phyloP scores from a whole-genome alignment of 768 basidiomycete species.

The Boletus eberwhitei region DNA sequence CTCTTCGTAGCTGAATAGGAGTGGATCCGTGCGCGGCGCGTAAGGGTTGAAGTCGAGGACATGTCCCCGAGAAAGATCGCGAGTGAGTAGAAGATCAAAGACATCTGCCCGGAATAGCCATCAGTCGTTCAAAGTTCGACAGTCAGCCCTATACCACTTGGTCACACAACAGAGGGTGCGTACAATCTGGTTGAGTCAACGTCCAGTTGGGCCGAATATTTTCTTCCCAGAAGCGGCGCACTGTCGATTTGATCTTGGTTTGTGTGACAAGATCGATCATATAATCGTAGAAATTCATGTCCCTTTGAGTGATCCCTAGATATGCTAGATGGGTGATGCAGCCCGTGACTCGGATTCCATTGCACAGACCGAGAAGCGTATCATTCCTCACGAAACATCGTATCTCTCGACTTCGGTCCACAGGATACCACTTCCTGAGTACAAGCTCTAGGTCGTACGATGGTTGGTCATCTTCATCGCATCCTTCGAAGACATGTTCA shows the following conservation, averaged over 20 bases:
- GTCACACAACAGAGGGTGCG: conserved; percentile 22
- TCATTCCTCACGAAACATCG: conserved; percentile 85
- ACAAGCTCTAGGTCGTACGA: conserved; percentile 77
- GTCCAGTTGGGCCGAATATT: conserved; percentile 62
- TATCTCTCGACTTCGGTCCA: conserved; percentile 82
- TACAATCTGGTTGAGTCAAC: conserved; percentile 58
- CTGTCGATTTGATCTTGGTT: conserved; percentile 46
- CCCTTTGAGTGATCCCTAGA: conserved; percentile 82
- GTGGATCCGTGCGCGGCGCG: conserved; percentile 78
- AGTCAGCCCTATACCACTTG: not conserved
- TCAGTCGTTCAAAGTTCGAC: not conserved
- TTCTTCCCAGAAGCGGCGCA: conserved; percentile 64
- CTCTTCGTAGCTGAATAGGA: conserved; percentile 82
- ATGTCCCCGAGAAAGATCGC: conserved; percentile 71
- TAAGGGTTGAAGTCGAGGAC: conserved; percentile 93
- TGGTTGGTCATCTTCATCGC: conserved; percentile 27
- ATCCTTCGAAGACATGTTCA: conserved; percentile 65
- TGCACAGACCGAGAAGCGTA: conserved; percentile 59
- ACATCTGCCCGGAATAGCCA: conserved; percentile 44
- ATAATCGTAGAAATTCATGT: conserved; percentile 86
- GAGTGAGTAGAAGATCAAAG: conserved; percentile 85
- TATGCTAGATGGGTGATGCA: not conserved
- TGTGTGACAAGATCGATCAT: conserved; percentile 62
- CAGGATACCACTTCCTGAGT: conserved; percentile 84
- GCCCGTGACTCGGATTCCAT: not conserved